Evolutionary conservation across 352 stramenopile genomes (phyloP), one percentile per base, ranked within the genome.

Genomic region (Phytopythium aichiense): DNA sequence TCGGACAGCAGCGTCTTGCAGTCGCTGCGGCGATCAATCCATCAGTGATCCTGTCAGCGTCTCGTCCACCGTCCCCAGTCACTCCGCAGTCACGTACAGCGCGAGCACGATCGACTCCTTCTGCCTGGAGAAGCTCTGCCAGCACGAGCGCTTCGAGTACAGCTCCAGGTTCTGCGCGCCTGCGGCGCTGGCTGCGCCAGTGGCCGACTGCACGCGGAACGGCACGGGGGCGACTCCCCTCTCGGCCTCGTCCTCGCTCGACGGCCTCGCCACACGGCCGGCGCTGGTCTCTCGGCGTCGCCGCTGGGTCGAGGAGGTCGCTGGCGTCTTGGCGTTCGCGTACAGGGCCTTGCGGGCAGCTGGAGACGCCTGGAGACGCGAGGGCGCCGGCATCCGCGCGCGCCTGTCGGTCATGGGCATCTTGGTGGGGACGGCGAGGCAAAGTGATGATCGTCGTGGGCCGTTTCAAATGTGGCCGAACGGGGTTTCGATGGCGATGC

Each of bases 1-100:
- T 92, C 80, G 0, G 80, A 83, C 55, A 92, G 38, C 52, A 92
- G 58, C 51, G 83, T 82, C 71, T 92, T 92, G 7, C 63, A 60
- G 15, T 83, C 73, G 5, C 82, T 91, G 43, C 51, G 46, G 30
- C 25, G 54, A 0, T 12, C 22, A 16, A 42, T n/a, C 15, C 33
- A 7, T 50, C 0, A 22, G 13, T 28, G 25, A 30, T 30, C 25
- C 25, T 30, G 25, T 1, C 25, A 3, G 25, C 25, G 25, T 30
- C 25, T 30, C 25, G 25, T 23, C 22, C 30, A 35, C 23, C 25
- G 48, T 20, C 18, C 51, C 9, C 40, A 67, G 30, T 25, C 58
- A 25, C 28, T 22, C 16, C 42, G 31, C 35, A 18, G 25, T 18
- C 40, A 46, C 77, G 52, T 63, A 85, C 72, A 92, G 59, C 33